Conservation (phyloP, 1,284 basidiomycete species). For the Moesziomyces parantarcticus region DNA sequence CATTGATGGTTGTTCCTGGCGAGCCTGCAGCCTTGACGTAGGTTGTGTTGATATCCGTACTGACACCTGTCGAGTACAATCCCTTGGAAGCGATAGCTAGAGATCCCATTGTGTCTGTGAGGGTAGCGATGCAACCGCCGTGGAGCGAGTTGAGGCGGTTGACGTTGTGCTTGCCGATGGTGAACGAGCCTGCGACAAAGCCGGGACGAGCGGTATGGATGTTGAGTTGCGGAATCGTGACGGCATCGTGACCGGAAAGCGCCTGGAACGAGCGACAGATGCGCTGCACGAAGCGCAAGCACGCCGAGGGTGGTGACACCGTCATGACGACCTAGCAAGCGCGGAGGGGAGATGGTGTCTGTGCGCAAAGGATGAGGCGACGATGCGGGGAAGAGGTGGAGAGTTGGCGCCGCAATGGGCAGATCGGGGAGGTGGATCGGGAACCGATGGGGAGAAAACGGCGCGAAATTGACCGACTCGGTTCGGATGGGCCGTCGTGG, state of each 20-base stretch:
- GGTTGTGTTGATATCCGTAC: constrained; percentile 85
- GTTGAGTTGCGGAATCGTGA: constrained; percentile 49
- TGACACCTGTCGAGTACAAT: constrained; percentile 84
- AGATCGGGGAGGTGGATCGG: too few species aligned
- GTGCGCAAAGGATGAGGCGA: not conserved
- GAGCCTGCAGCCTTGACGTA: constrained; percentile 79
- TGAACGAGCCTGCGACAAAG: constrained; percentile 42
- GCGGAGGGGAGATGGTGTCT: not conserved
- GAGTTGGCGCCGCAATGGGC: too few species aligned
- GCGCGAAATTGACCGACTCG: too few species aligned
- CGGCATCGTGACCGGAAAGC: constrained; percentile 55
- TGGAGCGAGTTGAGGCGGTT: constrained; percentile 73
- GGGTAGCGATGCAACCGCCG: constrained; percentile 83
- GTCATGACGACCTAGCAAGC: constrained; percentile 14
- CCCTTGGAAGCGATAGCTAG: constrained; percentile 84
- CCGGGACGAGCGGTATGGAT: constrained; percentile 55
- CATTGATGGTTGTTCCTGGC: constrained; percentile 42
- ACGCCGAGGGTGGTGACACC: constrained; percentile 22
- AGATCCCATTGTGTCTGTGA: constrained; percentile 86
- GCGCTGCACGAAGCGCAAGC: constrained; percentile 51
- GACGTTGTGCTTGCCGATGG: constrained; percentile 53
- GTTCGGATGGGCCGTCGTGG: too few species aligned
- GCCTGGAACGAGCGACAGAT: constrained; percentile 37
- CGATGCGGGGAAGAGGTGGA: too few species aligned
- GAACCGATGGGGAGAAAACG: too few species aligned